Percentiles rank a stretch among this genome's conserved stretches.
phyloP scores from a whole-genome alignment of 1,284 basidiomycete genomes.

The Moesziomyces sp. region DNA sequence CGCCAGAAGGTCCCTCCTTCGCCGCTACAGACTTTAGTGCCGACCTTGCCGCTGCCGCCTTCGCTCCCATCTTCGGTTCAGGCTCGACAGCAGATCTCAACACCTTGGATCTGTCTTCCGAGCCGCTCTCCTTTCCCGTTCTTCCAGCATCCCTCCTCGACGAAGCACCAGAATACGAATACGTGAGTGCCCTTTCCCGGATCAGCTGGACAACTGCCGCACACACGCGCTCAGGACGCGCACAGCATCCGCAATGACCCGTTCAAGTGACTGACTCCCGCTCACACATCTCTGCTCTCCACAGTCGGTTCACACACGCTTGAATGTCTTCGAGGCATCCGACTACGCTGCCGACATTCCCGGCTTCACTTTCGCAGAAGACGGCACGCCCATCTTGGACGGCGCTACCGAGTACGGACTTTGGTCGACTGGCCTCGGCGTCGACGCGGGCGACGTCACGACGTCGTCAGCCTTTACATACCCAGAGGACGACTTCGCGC shows the following conservation, averaged over 20 bases:
- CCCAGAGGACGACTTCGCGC: slow-evolving; percentile 17
- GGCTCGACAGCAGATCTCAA: slow-evolving; percentile 4
- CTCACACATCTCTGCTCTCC: not conserved
- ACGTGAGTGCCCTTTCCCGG: slow-evolving; percentile 47
- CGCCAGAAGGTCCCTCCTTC: slow-evolving; percentile 34
- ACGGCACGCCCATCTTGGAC: slow-evolving; percentile 34
- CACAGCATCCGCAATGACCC: too few relatives aligned
- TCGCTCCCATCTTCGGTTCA: slow-evolving; percentile 16
- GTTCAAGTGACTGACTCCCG: not conserved
- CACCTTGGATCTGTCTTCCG: slow-evolving; percentile 7
- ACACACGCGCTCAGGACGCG: too few relatives aligned
- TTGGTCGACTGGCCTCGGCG: slow-evolving; percentile 27
- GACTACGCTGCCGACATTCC: slow-evolving; percentile 29
- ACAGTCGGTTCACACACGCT: slow-evolving; percentile 60
- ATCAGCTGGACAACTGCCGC: too few relatives aligned
- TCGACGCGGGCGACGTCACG: slow-evolving; percentile 16
- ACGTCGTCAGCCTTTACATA: slow-evolving; percentile 26
- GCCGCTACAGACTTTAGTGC: slow-evolving; percentile 33
- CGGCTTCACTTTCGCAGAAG: slow-evolving; percentile 29
- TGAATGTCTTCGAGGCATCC: slow-evolving; percentile 59
- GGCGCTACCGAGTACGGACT: slow-evolving; percentile 25
- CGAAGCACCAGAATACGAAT: slow-evolving; percentile 62
- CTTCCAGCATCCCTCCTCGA: slow-evolving; percentile 60
- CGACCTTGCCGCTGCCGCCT: slow-evolving; percentile 35
- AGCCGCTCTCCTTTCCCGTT: slow-evolving; percentile 59